Base-by-base conservation (phyloP, 768 basidiomycete species). In the Gloeopeniophorella convolvens region DNA sequence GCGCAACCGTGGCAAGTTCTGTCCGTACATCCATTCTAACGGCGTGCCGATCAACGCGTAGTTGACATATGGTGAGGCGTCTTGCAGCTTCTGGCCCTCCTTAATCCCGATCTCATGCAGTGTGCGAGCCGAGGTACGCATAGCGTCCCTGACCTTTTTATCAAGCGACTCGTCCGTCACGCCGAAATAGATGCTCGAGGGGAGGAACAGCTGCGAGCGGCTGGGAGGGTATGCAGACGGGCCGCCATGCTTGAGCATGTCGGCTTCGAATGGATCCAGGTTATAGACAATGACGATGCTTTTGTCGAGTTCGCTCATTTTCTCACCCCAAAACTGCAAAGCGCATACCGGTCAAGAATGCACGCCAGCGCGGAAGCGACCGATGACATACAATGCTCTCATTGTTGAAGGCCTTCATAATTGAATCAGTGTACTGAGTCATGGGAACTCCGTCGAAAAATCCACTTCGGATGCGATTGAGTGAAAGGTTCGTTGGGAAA, bases 31-130 rank as follows among this genome's bases (percentile, higher is more conserved):
- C 9, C 61, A 51, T 45, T 70, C 63, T 18, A 81, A 45, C 0
- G 79, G 72, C 4, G 80, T 82, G 45, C 72, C 72, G 32, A 56
- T 64, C 5, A 77, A 64, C 4, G 82, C 82, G 54, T 84, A 83
- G 61, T 87, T 86, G 23, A 71, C 68, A 60, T 86, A 85, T 42
- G 73, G 51, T 3, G 74, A 58, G 3, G 69, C 72, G n/a, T 65
- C 59, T 12, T 72, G 66, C 24, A 65, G 54, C n/a, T 59, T 64
- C 37, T 83, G 67, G 8, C 66, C 66, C 1, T 59, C 66, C 1
- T 70, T 66, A 47, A 71, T 75, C 27, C 70, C 65, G 7, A 76
- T 73, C 18, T 68, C 42, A 13, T 73, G 60, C 45, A 81, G 70
- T 24, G 59, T 48, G 4, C 26, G 44, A n/a, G 18, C 8, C 2